Evolutionary conservation across 2,329 filamentous ascomycete genomes (phyloP).

Genomic region (Clonostachys rosea): DNA sequence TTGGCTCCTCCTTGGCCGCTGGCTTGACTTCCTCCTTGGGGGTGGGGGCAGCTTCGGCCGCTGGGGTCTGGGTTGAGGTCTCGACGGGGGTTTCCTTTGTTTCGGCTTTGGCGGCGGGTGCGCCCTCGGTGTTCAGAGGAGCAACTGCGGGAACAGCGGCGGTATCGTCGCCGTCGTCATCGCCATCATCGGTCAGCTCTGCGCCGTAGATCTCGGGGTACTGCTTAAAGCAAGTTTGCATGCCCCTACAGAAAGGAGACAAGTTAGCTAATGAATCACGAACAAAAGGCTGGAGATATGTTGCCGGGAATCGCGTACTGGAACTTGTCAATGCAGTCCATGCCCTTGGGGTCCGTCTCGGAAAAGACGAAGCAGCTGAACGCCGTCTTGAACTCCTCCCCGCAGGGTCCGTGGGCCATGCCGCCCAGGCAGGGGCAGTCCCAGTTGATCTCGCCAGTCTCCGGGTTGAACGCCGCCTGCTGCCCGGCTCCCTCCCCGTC

Average conservation of each 20-base stretch:
- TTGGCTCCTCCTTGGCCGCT: neutral
- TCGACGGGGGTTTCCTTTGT: neutral
- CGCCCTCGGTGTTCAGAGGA: neutral
- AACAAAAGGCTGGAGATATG: neutral
- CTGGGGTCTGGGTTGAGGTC: neutral
- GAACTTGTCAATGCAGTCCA: conserved; percentile 97
- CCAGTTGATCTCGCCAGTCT: conserved; percentile 99
- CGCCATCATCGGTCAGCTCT: conserved; percentile 76
- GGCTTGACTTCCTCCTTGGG: neutral
- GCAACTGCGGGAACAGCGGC: conserved; percentile 1
- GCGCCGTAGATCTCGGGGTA: conserved; percentile 92
- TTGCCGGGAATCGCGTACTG: conserved; percentile 56
- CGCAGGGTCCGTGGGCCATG: conserved; percentile 95
- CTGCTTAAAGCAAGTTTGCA: conserved; percentile 95
- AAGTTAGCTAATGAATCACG: neutral
- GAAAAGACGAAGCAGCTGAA: conserved; percentile 99
- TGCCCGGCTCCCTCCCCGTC: conserved; percentile 79
- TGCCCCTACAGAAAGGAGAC: conserved; percentile 53
- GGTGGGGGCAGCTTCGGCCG: neutral
- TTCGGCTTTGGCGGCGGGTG: neutral
- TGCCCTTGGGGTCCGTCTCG: conserved; percentile 90
- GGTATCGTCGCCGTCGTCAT: conserved; percentile 12
- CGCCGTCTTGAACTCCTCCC: conserved; percentile 88
- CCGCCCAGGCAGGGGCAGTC: conserved; percentile 96
- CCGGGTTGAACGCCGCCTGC: conserved; percentile 93